A percentile compares a stretch with the other conserved stretches of the same genome.
phyloP scores from a whole-genome alignment of 495 filamentous ascomycete species.

The Immersiella caudata region DNA sequence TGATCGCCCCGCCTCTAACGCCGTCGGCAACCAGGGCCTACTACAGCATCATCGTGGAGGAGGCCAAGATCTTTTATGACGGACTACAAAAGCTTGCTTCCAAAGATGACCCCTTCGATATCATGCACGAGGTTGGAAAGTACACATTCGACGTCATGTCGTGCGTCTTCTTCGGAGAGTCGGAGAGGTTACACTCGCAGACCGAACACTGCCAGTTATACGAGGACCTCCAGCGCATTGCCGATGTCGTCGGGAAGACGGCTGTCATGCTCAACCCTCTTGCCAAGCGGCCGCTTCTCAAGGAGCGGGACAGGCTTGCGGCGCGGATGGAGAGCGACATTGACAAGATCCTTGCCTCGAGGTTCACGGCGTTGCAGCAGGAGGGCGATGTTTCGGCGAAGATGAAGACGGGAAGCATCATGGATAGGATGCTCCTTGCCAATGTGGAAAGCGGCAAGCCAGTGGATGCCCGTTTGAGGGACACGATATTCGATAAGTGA shows the following conservation, averaged over 20 bases:
- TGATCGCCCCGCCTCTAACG: slow-evolving; percentile 29
- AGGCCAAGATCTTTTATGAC: slow-evolving; percentile 25
- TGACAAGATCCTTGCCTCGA: neutral
- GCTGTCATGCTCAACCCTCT: neutral
- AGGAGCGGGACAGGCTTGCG: neutral
- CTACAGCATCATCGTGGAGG: slow-evolving; percentile 23
- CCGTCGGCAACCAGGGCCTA: slow-evolving; percentile 22
- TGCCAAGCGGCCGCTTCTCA: neutral
- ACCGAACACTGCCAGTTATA: slow-evolving; percentile 15
- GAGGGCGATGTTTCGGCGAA: slow-evolving; percentile 15
- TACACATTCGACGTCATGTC: slow-evolving; percentile 26
- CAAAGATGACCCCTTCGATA: slow-evolving; percentile 13
- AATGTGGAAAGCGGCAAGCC: slow-evolving; percentile 14
- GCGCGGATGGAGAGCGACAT: neutral
- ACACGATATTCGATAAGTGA: slow-evolving; percentile 19
- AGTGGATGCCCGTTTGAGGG: slow-evolving; percentile 14
- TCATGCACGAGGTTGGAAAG: slow-evolving; percentile 7
- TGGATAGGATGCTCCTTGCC: slow-evolving; percentile 30
- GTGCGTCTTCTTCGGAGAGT: slow-evolving; percentile 20
- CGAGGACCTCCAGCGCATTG: neutral
- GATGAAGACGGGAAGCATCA: slow-evolving; percentile 16
- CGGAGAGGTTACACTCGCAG: slow-evolving; percentile 7
- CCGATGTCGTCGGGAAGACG: neutral
- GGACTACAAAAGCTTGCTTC: slow-evolving; percentile 15
- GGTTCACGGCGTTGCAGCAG: neutral